Base-by-base conservation (phyloP, 768 basidiomycete genomes). In the Agaricus sinodeliciosus region DNA sequence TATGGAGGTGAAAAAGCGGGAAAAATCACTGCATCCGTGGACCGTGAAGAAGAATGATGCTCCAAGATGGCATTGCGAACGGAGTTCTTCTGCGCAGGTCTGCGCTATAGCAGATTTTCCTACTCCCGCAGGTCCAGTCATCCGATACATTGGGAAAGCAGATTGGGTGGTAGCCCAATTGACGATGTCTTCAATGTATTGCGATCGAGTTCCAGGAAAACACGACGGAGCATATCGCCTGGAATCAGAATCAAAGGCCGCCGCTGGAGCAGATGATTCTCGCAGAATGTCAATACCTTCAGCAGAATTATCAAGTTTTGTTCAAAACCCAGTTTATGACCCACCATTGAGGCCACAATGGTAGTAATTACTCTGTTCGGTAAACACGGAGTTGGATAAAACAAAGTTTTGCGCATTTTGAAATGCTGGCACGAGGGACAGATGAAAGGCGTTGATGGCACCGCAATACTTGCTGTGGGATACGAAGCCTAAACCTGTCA, bases 21-120 rank as follows among this genome's bases (percentile, higher is more conserved):
- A 26, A 9, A 25, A 41, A 18, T 48, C 42, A 22, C 35, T 25
- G 34, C 6, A 52, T 9, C 1, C 60, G 15, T 57, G 44, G 27
- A 3, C 11, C 9, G 6, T 48, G 43, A 50, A 56, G 22, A 56
- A 56, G 49, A 51, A 56, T 28, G 49, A 39, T 4, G 44, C 55
- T 6, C 45, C 55, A 2, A 56, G 50, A 13, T 47, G 31, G 7
- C 31, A 16, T 2, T 15, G 11, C 2, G 12, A 9, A 15, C 28
- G n/a, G 2, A 52, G 40, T n/a, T 43, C 18, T 1, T 39, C 22
- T 12, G 44, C 44, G n/a, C 50, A 48, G 1, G 55, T 56, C 12
- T 42, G 47, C 11, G 47, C 47, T 3, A 48, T 22, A 13, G 47
- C 47, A 19, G 47, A 37, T 37, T 48, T 48, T 9, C 34, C 47